A percentile compares a stretch with the other conserved stretches of the same genome.
Evolutionary conservation across 306 rosid genomes (phyloP).

Genomic region (Ziziphus jujuba): DNA sequence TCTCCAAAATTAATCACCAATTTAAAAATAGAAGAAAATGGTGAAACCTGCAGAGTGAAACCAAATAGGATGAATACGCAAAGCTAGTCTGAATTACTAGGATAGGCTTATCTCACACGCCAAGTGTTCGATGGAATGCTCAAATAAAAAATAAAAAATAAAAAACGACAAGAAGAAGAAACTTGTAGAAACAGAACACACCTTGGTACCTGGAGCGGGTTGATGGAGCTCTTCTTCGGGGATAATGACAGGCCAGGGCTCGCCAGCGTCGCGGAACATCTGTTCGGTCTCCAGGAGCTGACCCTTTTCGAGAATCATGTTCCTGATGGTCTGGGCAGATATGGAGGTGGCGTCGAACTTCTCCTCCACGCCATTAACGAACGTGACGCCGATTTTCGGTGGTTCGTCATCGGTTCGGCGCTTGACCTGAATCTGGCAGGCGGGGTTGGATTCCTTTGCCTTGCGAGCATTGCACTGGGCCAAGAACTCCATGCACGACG

Average conservation of each 20-base stretch:
- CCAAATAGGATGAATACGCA: neutral
- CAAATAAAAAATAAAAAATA: neutral
- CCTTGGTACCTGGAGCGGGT: conserved; percentile 61
- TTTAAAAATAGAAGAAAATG: too few species aligned
- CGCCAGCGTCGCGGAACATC: conserved; percentile 55
- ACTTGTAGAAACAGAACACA: neutral
- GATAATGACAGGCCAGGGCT: conserved; percentile 77
- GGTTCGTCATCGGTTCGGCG: conserved; percentile 76
- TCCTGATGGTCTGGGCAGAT: conserved; percentile 68
- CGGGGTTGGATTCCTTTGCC: conserved; percentile 87
- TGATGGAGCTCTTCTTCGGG: conserved; percentile 65
- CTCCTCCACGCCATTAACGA: conserved; percentile 77
- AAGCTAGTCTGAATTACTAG: neutral
- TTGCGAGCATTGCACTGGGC: conserved; percentile 91
- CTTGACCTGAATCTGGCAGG: conserved; percentile 74
- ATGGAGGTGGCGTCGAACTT: conserved; percentile 76
- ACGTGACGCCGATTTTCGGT: conserved; percentile 84
- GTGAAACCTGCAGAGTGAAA: too few species aligned
- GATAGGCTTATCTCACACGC: neutral
- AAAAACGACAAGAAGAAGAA: neutral
- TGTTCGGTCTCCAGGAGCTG: conserved; percentile 45
- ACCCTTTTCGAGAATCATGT: conserved; percentile 80
- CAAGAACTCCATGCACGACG: conserved; percentile 89
- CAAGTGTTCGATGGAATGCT: conserved; percentile 25
- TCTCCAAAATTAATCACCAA: too few species aligned